A percentile compares a stretch with the other conserved stretches of the same genome.
Evolutionary conservation across 2,329 filamentous ascomycete species (phyloP).

Genomic region (Hansfordia pulvinata): DNA sequence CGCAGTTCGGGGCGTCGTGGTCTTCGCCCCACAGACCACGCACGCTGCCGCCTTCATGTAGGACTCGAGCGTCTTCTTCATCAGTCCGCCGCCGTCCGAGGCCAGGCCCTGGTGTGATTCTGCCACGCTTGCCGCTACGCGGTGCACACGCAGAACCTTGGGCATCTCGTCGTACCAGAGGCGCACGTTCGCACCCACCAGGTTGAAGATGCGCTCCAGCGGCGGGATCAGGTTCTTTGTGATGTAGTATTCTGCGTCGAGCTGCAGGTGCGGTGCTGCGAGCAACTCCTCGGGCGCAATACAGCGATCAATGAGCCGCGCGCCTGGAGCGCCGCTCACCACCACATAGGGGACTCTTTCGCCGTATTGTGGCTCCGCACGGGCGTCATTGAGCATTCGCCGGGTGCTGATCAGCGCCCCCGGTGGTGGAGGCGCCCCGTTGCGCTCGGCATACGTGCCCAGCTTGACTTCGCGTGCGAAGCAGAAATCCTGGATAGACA

Average conservation of each 20-base stretch:
- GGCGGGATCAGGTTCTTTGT: constrained; percentile 90
- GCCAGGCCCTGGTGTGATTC: constrained; percentile 11
- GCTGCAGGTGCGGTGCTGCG: constrained; percentile 58
- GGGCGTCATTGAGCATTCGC: constrained; percentile 74
- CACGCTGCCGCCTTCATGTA: constrained; percentile 79
- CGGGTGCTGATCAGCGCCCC: constrained; percentile 81
- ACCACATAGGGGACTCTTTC: constrained; percentile 94
- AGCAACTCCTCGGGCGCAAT: constrained; percentile 78
- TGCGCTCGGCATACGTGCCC: constrained; percentile 74
- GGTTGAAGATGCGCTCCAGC: constrained; percentile 89
- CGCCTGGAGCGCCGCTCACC: constrained; percentile 73
- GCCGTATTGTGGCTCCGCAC: constrained; percentile 85
- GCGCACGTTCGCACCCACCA: constrained; percentile 82
- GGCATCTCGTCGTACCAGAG: constrained; percentile 97
- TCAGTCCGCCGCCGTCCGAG: constrained; percentile 10
- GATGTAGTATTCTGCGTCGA: constrained; percentile 96
- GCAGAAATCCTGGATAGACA: constrained; percentile 91
- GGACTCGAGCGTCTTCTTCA: constrained; percentile 73
- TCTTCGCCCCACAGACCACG: constrained; percentile 56
- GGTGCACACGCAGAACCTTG: constrained; percentile 65
- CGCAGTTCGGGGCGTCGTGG: too few species aligned
- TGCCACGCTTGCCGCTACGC: constrained; percentile 30
- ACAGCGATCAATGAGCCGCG: constrained; percentile 76
- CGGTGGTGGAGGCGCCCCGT: constrained; percentile 65
- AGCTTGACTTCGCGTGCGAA: constrained; percentile 88